Evolutionary conservation across 441 rosid species (phyloP).

Genomic region (Gossypium schwendimanii): DNA sequence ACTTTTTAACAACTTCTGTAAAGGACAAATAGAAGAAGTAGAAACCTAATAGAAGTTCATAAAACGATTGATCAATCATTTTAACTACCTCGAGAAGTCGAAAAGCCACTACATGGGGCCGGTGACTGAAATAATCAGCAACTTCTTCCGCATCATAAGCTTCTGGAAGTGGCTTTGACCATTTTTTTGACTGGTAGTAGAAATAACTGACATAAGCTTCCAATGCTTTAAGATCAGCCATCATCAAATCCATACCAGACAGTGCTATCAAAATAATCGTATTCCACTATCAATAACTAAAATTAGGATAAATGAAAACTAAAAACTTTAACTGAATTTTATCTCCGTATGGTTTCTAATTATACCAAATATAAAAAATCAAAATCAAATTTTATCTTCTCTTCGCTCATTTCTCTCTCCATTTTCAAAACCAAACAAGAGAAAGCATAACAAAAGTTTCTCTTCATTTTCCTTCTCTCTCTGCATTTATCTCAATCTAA

Average conservation of each 20-base stretch:
- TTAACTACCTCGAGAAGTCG: slow-evolving; percentile 78
- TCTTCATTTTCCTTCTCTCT: background rate
- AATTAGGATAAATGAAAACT: background rate
- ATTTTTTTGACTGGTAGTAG: slow-evolving; percentile 53
- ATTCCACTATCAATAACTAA: slow-evolving; percentile 10
- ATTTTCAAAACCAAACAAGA: background rate
- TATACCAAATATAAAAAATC: background rate
- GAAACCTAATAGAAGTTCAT: background rate
- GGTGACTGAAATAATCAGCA: slow-evolving; percentile 70
- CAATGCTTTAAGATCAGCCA: slow-evolving; percentile 88
- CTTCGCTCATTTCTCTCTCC: background rate
- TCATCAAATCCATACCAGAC: slow-evolving; percentile 70
- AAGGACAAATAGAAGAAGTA: background rate
- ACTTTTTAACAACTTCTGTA: background rate
- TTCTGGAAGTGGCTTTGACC: slow-evolving; percentile 94
- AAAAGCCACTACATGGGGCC: slow-evolving; percentile 82
- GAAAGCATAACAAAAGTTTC: background rate
- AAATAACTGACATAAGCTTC: slow-evolving; percentile 65
- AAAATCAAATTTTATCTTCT: background rate
- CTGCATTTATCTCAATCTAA: background rate
- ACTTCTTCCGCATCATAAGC: slow-evolving; percentile 66
- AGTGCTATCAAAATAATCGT: slow-evolving; percentile 42
- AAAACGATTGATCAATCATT: slow-evolving; percentile 1
- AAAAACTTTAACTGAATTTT: background rate
- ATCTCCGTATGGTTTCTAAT: background rate